Conservation (phyloP, 192 early-diverging fungal species). For the Entophlyctis luteolus region DNA sequence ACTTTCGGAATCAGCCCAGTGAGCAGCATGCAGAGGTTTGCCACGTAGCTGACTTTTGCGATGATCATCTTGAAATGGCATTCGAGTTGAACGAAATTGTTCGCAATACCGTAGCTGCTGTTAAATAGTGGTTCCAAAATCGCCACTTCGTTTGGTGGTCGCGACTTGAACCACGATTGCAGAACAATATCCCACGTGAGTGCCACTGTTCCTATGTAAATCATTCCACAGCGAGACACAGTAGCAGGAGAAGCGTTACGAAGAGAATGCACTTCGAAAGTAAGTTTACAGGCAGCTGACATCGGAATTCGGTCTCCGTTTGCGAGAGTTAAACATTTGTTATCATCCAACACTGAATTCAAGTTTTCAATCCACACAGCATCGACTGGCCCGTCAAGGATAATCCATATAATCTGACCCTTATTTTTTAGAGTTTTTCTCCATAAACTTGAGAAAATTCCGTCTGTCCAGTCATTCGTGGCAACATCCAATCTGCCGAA, state of each 20-base stretch:
- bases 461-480: slow-evolving; percentile 68
- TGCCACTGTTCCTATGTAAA: slow-evolving; percentile 64
- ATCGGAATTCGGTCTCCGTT: slow-evolving; percentile 65
- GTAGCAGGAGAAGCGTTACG: slow-evolving; percentile 60
- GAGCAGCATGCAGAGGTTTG: slow-evolving; percentile 50
- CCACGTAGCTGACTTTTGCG: slow-evolving; percentile 46
- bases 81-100: slow-evolving; percentile 44
- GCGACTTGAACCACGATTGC: slow-evolving; percentile 61
- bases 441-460: slow-evolving; percentile 65
- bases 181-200: slow-evolving; percentile 63
- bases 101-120: slow-evolving; percentile 41
- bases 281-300: slow-evolving; percentile 59
- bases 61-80: slow-evolving; percentile 61
- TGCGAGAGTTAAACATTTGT: slow-evolving; percentile 64
- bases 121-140: slow-evolving; percentile 58
- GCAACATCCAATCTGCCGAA: slow-evolving; percentile 63
- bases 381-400: slow-evolving; percentile 64
- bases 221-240: slow-evolving; percentile 65
- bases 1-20: slow-evolving; percentile 57
- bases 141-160: slow-evolving; percentile 46
- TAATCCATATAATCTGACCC: slow-evolving; percentile 58
- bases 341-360: slow-evolving; percentile 62
- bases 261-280: slow-evolving; percentile 61
- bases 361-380: slow-evolving; percentile 67
- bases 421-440: slow-evolving; percentile 61